Conservation (phyloP, 108 stramenopile genomes). For the Cyclotella cryptica region DNA sequence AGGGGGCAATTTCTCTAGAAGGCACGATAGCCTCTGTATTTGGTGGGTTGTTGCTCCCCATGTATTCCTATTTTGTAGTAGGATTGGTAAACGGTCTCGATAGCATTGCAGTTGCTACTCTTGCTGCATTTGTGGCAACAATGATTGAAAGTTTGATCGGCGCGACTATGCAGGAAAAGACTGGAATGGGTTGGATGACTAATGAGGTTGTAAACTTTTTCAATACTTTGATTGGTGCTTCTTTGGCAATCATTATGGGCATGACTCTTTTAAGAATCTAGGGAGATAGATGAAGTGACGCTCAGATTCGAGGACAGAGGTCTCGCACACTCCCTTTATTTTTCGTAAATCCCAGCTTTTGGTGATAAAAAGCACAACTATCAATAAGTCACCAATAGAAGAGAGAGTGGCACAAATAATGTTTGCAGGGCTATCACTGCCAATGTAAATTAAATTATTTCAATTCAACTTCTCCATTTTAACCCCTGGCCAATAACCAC, state of each 20-base stretch:
- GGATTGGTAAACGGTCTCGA: constrained; percentile 45
- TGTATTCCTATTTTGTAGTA: constrained; percentile 69
- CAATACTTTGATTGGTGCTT: constrained; percentile 92
- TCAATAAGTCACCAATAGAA: no score
- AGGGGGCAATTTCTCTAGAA: constrained; percentile 91
- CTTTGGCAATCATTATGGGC: constrained; percentile 74
- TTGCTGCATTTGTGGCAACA: constrained; percentile 90
- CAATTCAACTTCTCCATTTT: no score
- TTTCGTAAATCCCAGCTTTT: no score
- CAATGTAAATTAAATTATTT: no score
- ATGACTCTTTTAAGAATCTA: constrained; percentile 25
- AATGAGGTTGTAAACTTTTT: constrained; percentile 97
- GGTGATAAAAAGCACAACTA: no score
- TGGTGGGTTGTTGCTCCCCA: constrained; percentile 81
- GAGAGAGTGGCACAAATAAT: no score
- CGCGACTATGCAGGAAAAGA: constrained; percentile 90
- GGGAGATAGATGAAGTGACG: neutral
- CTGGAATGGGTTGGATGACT: constrained; percentile 83
- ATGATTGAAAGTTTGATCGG: constrained; percentile 94
- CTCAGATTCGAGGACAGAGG: no score
- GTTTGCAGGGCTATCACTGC: no score
- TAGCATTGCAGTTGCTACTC: constrained; percentile 63
- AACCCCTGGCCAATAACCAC: no score
- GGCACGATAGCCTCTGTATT: constrained; percentile 90
- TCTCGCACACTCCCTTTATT: no score